Evolutionary conservation across 306 rosid genomes (phyloP).

Genomic region (Hippophae gyantsensis): DNA sequence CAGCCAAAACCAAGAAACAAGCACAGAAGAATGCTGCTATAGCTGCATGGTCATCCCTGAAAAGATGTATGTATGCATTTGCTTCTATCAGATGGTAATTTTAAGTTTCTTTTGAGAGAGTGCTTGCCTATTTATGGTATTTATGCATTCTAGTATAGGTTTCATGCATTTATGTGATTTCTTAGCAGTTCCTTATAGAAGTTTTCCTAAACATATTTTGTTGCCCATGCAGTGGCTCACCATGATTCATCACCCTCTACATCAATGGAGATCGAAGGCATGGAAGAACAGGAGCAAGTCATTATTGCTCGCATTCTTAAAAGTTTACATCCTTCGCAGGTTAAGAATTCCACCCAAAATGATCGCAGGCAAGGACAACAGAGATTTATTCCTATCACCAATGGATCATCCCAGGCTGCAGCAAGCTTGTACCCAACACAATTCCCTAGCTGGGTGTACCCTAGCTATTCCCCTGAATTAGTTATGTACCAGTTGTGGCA

Average conservation of each 20-base stretch:
- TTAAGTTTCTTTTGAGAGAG: conserved; percentile 12
- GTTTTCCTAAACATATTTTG: conserved; percentile 17
- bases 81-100: background rate
- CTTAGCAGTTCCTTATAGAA: background rate
- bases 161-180: background rate
- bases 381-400: conserved; percentile 21
- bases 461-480: conserved; percentile 43
- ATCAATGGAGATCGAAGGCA: conserved; percentile 34
- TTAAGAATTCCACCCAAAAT: conserved; percentile 20
- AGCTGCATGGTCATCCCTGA: conserved; percentile 73
- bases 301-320: conserved; percentile 53
- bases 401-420: conserved; percentile 26
- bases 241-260: conserved; percentile 29
- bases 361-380: conserved; percentile 26
- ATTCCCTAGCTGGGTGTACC: conserved; percentile 39
- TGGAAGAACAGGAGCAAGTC: conserved; percentile 64
- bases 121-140: conserved; percentile 5
- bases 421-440: conserved; percentile 31
- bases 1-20: conserved; percentile 72
- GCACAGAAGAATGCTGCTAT: conserved; percentile 83
- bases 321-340: conserved; percentile 29
- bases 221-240: conserved; percentile 52
- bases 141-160: conserved; percentile 3
- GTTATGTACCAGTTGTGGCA: conserved; percentile 68
- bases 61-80: conserved; percentile 39